Evolutionary conservation across 2,329 filamentous ascomycete genomes (phyloP), one percentile per base, ranked within the genome.

Genomic region (Chaetomium sp.): DNA sequence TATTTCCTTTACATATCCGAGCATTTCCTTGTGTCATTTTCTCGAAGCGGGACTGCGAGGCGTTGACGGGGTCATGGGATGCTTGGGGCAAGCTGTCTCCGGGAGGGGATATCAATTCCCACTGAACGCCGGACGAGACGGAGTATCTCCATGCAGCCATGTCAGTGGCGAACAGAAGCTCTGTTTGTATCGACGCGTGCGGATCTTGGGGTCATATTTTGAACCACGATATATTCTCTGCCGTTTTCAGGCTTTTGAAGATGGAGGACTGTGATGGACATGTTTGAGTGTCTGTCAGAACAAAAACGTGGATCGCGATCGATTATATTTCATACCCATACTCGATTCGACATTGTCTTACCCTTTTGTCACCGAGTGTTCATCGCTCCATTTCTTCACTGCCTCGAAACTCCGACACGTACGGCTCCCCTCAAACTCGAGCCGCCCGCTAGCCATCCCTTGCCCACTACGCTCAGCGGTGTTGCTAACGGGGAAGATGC

Each of bases 21-120:
- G 35, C 50, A 35, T 25, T 61, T 57, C 54, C 57, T 54, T 61
- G 57, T 57, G 62, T 60, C 13, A 21, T 53, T 53, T 58, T 54
- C 27, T 53, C 42, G 27, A 23, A 54, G 31, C 49, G 58, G 63
- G 57, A 27, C 9, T 51, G 63, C 63, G 47, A 58, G 63, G 63
- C 63, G 63, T 65, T 58, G 3, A 42, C 45, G 62, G 57, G 25
- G 50, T 7, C 38, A 12, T 27, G 49, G 27, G 62, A 33, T 29
- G 60, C 12, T 21, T 23, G 35, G 27, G 25, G 10, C 3, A 9
- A 9, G 38, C 19, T 49, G 45, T 35, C 57, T 51, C 29, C 3
- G 6, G 12, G 21, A 8, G 42, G 56, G 21, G 53, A 33, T 23
- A 21, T 1, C 29, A 23, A 16, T 12, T 16, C 23, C 21, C 6